phyloP scores from a whole-genome alignment of 2,329 filamentous ascomycete genomes.

The Ophiocordyceps camponoti-saundersi region DNA sequence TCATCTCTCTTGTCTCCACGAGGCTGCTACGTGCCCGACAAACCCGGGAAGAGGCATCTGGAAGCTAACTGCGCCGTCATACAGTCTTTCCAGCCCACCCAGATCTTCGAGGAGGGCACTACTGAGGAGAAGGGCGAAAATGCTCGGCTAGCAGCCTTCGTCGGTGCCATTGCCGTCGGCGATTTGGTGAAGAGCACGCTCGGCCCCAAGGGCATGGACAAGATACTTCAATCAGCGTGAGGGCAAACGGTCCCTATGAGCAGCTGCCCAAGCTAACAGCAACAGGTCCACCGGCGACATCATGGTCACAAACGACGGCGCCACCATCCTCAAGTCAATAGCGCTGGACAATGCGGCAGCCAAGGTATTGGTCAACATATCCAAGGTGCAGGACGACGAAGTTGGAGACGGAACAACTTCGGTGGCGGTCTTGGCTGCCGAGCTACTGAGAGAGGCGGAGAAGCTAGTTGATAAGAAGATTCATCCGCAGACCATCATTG shows the following conservation, averaged over 20 bases:
- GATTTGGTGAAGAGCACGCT: constrained; percentile 95
- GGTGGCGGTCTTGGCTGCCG: constrained; percentile 88
- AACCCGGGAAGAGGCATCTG: neutral
- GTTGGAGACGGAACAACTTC: constrained; percentile 96
- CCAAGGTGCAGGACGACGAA: constrained; percentile 97
- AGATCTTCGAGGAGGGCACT: constrained; percentile 95
- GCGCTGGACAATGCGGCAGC: constrained; percentile 96
- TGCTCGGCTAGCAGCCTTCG: constrained; percentile 94
- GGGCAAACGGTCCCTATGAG: constrained; percentile 16
- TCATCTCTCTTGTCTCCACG: neutral
- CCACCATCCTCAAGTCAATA: constrained; percentile 95
- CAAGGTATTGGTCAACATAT: constrained; percentile 97
- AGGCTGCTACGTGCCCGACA: neutral
- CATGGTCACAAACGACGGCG: constrained; percentile 97
- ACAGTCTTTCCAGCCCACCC: constrained; percentile 66
- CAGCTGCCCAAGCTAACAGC: constrained; percentile 1
- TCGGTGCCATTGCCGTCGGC: constrained; percentile 93
- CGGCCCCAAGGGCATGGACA: constrained; percentile 98
- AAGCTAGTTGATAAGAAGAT: constrained; percentile 97
- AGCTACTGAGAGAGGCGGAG: constrained; percentile 89
- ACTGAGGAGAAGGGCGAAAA: constrained; percentile 98
- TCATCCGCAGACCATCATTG: constrained; percentile 97
- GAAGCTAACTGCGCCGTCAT: constrained; percentile 6
- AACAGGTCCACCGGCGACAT: constrained; percentile 82
- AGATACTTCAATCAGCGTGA: constrained; percentile 89